Base-by-base conservation (phyloP, 139 green algal species). In the Ettlia oleoabundans region DNA sequence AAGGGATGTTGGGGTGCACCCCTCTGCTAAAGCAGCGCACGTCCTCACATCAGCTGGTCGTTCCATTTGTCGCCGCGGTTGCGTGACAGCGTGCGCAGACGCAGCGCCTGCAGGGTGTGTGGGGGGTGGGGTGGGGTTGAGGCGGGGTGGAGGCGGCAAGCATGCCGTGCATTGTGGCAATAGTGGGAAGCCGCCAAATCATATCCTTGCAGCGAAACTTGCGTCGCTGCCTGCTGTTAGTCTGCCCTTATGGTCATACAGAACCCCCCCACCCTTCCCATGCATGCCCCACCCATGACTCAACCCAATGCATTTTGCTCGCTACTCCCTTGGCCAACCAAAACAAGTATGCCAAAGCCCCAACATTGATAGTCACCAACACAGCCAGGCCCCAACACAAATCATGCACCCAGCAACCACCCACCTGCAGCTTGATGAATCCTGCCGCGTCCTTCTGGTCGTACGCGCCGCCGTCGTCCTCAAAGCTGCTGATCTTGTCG, bases 371-470 rank as follows among this genome's bases (percentile, higher is more conserved):
- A n/a, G n/a, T n/a, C 61, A 47, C 19, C 24, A 2, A 63, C 37
- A 24, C 8, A 21, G 18, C 58, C 21, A 53, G 21, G 19, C 15
- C 24, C 19, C 15, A 33, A 68, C 61, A 68, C 19, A 13, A 68
- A 37, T 37, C 38, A 10, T 22, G 21, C 69, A 62, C 69, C 47
- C 26, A 85, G 47, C 78, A 43, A 4, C 7, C 72, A 3, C 80
- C 2, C 35, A 71, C 79, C 86, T 89, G 80, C 33, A 97, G 87
- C 80, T 94, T 93, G 88, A 97, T 97, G 91, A 99, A 99, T 64
- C 96, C 96, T 28, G 89, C 93, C 13, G 96, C 95, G 79, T 99
- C 96, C 78, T 95, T 93, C 87, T 99, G 96, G 87, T 97, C 91
- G 83, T 97, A 96, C 38, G 94, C 89, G 30, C 93, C 93, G 55